Evolutionary conservation across 2,329 filamentous ascomycete genomes (phyloP), one percentile per base, ranked within the genome.

Genomic region (Ophiostoma quercus): DNA sequence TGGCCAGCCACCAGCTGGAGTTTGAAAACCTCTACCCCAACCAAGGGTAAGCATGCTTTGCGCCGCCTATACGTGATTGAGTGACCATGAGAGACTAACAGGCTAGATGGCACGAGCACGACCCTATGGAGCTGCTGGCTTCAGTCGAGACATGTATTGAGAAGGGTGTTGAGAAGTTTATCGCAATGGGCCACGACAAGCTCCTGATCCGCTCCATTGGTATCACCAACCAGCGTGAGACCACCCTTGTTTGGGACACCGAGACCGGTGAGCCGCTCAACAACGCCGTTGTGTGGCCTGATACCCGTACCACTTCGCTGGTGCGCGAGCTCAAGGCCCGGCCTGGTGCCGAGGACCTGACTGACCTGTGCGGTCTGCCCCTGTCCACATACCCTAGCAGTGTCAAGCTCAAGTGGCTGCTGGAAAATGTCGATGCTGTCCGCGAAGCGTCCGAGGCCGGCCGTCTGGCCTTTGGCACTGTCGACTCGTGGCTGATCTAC

Each of bases 201-300:
- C 83, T 84, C 68, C 85, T 90, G 74, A 92, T 97, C 76, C 90
- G 87, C 77, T 86, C 90, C 12, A 84, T 97, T 74, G 93, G 93
- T 70, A 91, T 97, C 77, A 96, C 92, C 71, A 96, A 94, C 80
- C 92, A 97, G 82, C 88, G 93, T 77, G 93, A 97, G 79, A 96
- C 93, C 1, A 92, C 90, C 1, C 83, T 96, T 1, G 88, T 93
- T 34, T 96, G 92, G 92, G 92, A 97, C 78, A 86, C 84, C 75
- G 84, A 85, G 74, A 95, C 91, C 0, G 93, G 93, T 73, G 85
- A 95, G 78, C 88, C 92, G 3, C 82, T 97, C 19, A 85, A 92
- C 81, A 93, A 94, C 76, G 92, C 92, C 71, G 90, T 97, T 72
- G 93, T 92, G 63, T 97, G 93, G 92, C 90, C 92, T 39, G 93